Evolutionary conservation across 1,139 yeast genomes (phyloP).

Genomic region (Wickerhamomyces sp.): DNA sequence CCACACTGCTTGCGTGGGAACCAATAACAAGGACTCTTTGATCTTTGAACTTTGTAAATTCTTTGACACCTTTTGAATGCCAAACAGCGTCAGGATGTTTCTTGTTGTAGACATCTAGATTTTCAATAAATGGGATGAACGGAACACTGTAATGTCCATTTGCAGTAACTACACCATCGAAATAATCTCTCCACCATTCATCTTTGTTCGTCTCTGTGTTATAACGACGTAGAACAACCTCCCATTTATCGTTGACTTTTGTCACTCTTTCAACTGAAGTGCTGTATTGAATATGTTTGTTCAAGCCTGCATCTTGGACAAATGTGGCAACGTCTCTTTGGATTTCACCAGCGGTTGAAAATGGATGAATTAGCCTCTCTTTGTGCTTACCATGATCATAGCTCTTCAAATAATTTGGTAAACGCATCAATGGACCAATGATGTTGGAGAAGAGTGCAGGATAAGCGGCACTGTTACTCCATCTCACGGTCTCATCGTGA

Average conservation of each 20-base stretch:
- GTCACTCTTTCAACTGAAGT: constrained; percentile 36
- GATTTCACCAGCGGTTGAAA: constrained; percentile 38
- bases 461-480: constrained; percentile 40
- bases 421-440: constrained; percentile 37
- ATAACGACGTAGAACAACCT: constrained; percentile 28
- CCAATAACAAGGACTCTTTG: constrained; percentile 46
- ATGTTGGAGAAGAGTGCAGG: constrained; percentile 42
- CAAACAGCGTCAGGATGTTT: constrained; percentile 32
- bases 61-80: constrained; percentile 38
- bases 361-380: constrained; percentile 31
- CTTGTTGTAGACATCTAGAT: constrained; percentile 34
- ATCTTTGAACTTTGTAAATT: constrained; percentile 28
- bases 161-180: constrained; percentile 40
- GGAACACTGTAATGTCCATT: constrained; percentile 45
- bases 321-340: constrained; percentile 29
- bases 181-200: constrained; percentile 29
- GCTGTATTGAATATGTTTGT: constrained; percentile 32
- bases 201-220: constrained; percentile 22
- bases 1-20: constrained; percentile 45
- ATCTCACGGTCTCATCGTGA: constrained; percentile 26
- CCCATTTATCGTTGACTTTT: constrained; percentile 36
- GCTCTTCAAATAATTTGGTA: constrained; percentile 35
- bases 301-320: constrained; percentile 28
- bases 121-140: constrained; percentile 36
- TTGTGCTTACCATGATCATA: constrained; percentile 5